Base-by-base conservation (phyloP, 441 rosid species). In the Brassica hybrid region DNA sequence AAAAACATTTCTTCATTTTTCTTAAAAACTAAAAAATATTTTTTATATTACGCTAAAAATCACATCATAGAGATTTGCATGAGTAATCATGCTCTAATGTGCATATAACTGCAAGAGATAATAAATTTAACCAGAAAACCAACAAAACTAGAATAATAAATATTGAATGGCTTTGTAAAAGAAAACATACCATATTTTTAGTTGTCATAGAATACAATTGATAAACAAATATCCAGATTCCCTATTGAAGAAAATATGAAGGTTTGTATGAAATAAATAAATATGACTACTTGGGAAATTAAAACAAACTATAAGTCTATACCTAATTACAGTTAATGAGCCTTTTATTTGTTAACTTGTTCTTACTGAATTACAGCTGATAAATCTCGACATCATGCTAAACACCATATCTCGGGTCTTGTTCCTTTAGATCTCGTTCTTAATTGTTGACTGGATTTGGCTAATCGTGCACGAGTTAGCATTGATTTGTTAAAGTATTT, bases 361-460 rank as follows among this genome's bases (percentile, higher is more conserved):
- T 32, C 5, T 59, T 12, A 27, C 36, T 25, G 11, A n/a, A 2
- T 60, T 14, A 7, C 13, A 65, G 19, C 52, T 17, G 54, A 41
- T 43, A 19, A 19, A 25, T 13, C 21, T 67, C 7, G 10, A 14
- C 14, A 61, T 30, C 65, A 61, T 63, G 7, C 45, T 63, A 16
- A 32, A 32, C 21, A 14, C 13, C 19, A 6, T 62, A 30, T 6
- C 65, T 60, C 36, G 43, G 21, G 7, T 60, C 64, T 23, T 60
- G 64, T 27, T 60, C 9, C 4, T 7, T 30, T 23, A 3, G 27
- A 23, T 23, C 27, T 23, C 27, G 27, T 21, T 23, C 13, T 45
- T 38, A 67, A 45, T 1, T 36, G 38, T 67, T 73, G 64, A 54
- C 38, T 64, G 3, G 52, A 38, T 10, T 72, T 34, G 38, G 54